Conservation (phyloP, 2,329 filamentous ascomycete species). For the Botrytis fabae region DNA sequence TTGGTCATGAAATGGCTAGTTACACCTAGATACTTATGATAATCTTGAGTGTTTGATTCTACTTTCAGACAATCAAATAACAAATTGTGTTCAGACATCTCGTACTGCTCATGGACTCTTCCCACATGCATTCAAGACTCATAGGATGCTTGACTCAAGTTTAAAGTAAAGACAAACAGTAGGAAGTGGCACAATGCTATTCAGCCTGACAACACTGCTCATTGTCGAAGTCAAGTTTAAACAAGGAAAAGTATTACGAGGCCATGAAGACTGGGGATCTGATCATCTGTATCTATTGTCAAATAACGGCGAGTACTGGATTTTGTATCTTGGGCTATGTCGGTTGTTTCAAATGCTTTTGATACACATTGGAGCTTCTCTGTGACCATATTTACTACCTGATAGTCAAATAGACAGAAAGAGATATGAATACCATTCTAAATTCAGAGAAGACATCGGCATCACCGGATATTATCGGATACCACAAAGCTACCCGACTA, state of each 20-base stretch:
- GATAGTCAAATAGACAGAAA: neutral
- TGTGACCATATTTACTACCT: neutral
- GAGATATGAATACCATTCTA: neutral
- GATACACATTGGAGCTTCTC: neutral
- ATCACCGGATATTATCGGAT: neutral
- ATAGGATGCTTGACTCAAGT: neutral
- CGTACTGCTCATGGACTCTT: too few species aligned
- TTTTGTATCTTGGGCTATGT: neutral
- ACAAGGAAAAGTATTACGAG: neutral
- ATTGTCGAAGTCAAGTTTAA: neutral
- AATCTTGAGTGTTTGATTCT: neutral
- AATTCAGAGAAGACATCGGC: neutral
- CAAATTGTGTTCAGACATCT: too few species aligned
- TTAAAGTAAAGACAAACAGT: neutral
- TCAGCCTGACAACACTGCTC: neutral
- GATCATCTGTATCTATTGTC: neutral
- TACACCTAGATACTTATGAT: too few species aligned
- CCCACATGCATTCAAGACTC: too few species aligned
- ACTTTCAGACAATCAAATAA: neutral
- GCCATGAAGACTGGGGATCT: neutral
- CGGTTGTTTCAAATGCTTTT: neutral
- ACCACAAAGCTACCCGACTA: neutral
- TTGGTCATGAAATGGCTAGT: too few species aligned
- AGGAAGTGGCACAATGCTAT: neutral
- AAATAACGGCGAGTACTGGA: neutral